Percentiles rank a stretch among this genome's conserved stretches.
Conservation (phyloP, 2,329 filamentous ascomycete species). For the Pezicula carpinea region DNA sequence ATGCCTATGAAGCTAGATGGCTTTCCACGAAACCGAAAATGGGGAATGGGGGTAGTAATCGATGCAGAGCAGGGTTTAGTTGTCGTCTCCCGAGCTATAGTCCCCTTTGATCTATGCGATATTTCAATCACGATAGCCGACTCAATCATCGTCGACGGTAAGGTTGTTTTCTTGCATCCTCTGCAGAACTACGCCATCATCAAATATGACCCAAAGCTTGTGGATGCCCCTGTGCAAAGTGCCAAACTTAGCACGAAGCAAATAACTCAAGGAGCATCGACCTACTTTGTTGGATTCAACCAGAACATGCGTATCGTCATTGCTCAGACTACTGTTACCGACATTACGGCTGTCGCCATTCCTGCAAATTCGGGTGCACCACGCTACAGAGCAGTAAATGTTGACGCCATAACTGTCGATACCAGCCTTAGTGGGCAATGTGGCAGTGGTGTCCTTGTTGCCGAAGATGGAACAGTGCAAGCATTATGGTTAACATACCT, state of each 20-base stretch:
- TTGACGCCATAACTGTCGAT: constrained; percentile 96
- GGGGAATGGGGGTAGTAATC: constrained; percentile 94
- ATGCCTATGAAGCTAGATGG: constrained; percentile 97
- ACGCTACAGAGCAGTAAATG: constrained; percentile 88
- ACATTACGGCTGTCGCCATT: constrained; percentile 95
- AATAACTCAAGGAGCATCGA: constrained; percentile 89
- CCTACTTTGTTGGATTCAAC: constrained; percentile 98
- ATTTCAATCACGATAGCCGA: constrained; percentile 95
- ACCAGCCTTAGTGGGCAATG: constrained; percentile 88
- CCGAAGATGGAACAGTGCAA: constrained; percentile 87
- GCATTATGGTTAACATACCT: constrained; percentile 97
- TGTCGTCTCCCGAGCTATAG: constrained; percentile 86
- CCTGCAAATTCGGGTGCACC: constrained; percentile 90
- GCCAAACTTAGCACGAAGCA: constrained; percentile 76
- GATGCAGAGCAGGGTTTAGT: constrained; percentile 95
- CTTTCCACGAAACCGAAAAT: constrained; percentile 92
- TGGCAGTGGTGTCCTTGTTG: constrained; percentile 86
- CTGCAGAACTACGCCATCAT: constrained; percentile 96
- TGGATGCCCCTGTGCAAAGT: constrained; percentile 89
- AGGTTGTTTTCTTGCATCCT: constrained; percentile 92
- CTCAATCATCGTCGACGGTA: constrained; percentile 89
- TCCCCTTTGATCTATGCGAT: constrained; percentile 95
- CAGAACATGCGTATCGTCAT: constrained; percentile 91
- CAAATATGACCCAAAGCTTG: constrained; percentile 87
- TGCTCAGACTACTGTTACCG: constrained; percentile 89